phyloP scores from a whole-genome alignment of 2,329 filamentous ascomycete species.

The Arachnomyces sp. region DNA sequence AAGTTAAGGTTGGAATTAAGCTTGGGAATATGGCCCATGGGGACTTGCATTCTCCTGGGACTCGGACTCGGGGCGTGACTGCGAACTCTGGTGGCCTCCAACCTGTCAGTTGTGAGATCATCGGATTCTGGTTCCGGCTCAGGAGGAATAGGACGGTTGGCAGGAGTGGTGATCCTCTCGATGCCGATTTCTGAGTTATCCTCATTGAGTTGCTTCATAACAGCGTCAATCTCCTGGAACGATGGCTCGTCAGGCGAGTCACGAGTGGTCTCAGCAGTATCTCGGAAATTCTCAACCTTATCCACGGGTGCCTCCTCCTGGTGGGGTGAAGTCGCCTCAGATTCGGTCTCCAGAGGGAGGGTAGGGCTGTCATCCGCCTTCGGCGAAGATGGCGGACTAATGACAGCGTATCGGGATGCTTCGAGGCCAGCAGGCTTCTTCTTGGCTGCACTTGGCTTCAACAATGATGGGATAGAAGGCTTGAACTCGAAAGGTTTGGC shows the following conservation, averaged over 20 bases:
- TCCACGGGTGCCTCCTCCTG: not conserved
- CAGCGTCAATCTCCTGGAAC: conserved; percentile 70
- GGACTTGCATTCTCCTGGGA: conserved; percentile 47
- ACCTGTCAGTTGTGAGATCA: conserved; percentile 46
- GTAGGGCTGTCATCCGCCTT: conserved; percentile 13
- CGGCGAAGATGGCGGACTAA: conserved; percentile 18
- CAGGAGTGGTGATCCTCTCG: conserved; percentile 47
- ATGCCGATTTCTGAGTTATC: conserved; percentile 65
- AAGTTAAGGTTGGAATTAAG: conserved; percentile 26
- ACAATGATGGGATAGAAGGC: conserved; percentile 24
- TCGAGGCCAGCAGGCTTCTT: conserved; percentile 21
- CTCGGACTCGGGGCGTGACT: conserved; percentile 69
- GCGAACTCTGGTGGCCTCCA: conserved; percentile 45
- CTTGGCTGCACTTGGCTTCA: conserved; percentile 11
- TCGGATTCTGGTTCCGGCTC: conserved; percentile 25
- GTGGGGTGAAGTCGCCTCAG: conserved; percentile 2
- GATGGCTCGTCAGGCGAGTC: conserved; percentile 27
- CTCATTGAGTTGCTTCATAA: conserved; percentile 78
- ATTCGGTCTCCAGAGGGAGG: conserved; percentile 7
- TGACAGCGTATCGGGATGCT: conserved; percentile 28
- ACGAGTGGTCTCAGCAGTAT: conserved; percentile 14
- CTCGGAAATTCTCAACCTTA: conserved; percentile 11
- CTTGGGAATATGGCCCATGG: conserved; percentile 39
- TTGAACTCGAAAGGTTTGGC: conserved; percentile 59
- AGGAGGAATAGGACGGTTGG: conserved; percentile 11